Evolutionary conservation across 768 basidiomycete species (phyloP), one percentile per base, ranked within the genome.

Genomic region (Rubroboletus satanas): DNA sequence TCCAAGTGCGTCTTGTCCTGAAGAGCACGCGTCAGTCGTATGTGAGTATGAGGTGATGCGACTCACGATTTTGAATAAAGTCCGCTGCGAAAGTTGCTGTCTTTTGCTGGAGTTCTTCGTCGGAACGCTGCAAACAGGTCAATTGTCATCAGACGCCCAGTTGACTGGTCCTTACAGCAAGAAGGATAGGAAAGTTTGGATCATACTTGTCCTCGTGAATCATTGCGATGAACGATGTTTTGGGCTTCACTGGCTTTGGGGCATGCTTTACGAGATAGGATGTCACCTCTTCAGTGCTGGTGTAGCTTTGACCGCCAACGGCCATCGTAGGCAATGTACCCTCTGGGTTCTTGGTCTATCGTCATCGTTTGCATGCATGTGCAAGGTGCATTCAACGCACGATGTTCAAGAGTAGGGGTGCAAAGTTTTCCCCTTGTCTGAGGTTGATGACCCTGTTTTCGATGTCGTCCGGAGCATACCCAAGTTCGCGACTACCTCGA

Each of bases 171-270:
- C 73, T 58, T 61, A 78, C 78, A 33, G 71, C 64, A 4, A 75
- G 70, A 21, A 77, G 54, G 28, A 77, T 45, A n/a, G 76, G 71
- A 58, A 81, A 78, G 73, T 83, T 84, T 49, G 80, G 80, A 61
- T 83, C 80, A 48, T 75, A 65, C 36, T 65, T 70, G 35, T 77
- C 74, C 32, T 75, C 73, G 60, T 83, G 80, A 26, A 82, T 63
- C 50, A 61, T 72, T 36, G 64, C 65, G 57, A 77, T 71, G n/a
- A 75, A 61, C 17, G 67, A 63, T 15, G 75, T 72, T 6, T 67
- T 63, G 10, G 70, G 69, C n/a, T 67, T 57, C 21, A 72, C 73
- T 56, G 71, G 65, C 54, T 58, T 68, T 17, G 74, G 68, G 7
- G 78, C 72, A 52, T 77, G 68, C 47, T 69, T 59, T 37, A 76